Evolutionary conservation across 2,329 filamentous ascomycete genomes (phyloP).

Genomic region (Talaromyces sp.): DNA sequence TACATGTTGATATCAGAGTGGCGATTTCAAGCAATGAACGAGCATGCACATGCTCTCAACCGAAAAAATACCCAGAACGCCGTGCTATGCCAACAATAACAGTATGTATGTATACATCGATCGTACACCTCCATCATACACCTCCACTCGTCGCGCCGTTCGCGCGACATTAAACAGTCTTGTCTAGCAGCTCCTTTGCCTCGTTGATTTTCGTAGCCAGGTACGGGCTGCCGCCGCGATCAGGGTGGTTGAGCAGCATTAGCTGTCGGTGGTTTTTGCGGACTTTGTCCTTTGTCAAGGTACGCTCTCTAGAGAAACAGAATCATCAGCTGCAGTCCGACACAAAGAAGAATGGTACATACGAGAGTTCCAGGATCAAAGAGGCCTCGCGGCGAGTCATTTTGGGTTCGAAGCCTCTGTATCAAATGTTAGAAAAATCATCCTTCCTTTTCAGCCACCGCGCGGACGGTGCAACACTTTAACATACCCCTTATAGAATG

Average conservation of each 20-base stretch:
- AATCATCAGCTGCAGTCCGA: conserved; percentile 9
- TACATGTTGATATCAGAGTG: conserved; percentile 4
- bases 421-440: conserved; percentile 14
- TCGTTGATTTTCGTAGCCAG: conserved; percentile 97
- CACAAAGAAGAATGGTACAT: conserved; percentile 29
- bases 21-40: conserved; percentile 13
- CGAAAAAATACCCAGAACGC: conserved; percentile 28
- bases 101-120: conserved; percentile 13
- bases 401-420: conserved; percentile 77
- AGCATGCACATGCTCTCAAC: conserved; percentile 16
- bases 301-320: conserved; percentile 62
- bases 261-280: conserved; percentile 92
- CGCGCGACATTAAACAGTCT: conserved; percentile 40
- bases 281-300: conserved; percentile 84
- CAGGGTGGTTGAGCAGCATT: conserved; percentile 97
- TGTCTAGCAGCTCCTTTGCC: conserved; percentile 93
- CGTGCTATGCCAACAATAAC: conserved; percentile 34
- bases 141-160: neutral
- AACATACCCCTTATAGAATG: conserved; percentile 79
- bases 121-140: neutral
- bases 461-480: neutral
- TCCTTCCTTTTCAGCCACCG: neutral
- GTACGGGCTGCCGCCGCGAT: conserved; percentile 94
- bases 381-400: conserved; percentile 92
- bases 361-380: conserved; percentile 87